Percentiles rank a stretch among this genome's conserved stretches.
These are phyloP conservation scores for Colletotrichum coccodes DNA, from an alignment of 2,329 filamentous ascomycete genomes.

Conservation along the genomic window DNA sequence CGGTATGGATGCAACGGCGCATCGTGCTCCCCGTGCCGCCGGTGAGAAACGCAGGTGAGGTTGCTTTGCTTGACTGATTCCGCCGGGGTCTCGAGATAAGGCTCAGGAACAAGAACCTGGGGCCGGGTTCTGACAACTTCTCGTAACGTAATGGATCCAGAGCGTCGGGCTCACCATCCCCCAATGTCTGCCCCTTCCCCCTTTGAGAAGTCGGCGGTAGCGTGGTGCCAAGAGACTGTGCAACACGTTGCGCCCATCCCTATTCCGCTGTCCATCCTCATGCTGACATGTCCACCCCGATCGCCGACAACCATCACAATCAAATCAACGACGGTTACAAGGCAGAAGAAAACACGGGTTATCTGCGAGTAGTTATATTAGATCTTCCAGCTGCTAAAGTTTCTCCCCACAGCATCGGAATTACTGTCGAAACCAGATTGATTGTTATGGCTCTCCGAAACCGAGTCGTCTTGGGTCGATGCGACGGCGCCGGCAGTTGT, in stretches of 20 bases:
- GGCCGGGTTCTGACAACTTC: conserved; percentile 12
- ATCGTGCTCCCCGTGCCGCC: not conserved
- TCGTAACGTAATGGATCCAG: conserved; percentile 33
- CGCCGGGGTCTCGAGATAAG: conserved; percentile 5
- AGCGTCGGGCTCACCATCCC: conserved; percentile 8
- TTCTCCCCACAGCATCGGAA: not conserved
- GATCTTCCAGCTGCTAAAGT: not conserved
- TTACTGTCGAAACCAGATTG: not conserved
- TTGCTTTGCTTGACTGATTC: not conserved
- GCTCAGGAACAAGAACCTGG: not conserved
- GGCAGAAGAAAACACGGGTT: too few relatives aligned
- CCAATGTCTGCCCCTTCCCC: not conserved
- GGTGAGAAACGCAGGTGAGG: not conserved
- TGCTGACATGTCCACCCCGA: not conserved
- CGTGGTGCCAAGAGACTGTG: not conserved
- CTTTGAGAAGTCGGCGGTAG: not conserved
- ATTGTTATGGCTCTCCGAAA: not conserved
- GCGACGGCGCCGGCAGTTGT: not conserved
- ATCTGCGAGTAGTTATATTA: too few relatives aligned
- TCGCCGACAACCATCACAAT: not conserved
- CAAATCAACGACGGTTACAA: too few relatives aligned
- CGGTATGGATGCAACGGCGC: too few relatives aligned
- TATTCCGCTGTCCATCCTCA: not conserved
- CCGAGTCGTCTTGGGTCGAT: not conserved
- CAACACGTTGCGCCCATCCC: not conserved